Evolutionary conservation across 345 rosid genomes (phyloP).

Genomic region (Eucalyptus brandiana): DNA sequence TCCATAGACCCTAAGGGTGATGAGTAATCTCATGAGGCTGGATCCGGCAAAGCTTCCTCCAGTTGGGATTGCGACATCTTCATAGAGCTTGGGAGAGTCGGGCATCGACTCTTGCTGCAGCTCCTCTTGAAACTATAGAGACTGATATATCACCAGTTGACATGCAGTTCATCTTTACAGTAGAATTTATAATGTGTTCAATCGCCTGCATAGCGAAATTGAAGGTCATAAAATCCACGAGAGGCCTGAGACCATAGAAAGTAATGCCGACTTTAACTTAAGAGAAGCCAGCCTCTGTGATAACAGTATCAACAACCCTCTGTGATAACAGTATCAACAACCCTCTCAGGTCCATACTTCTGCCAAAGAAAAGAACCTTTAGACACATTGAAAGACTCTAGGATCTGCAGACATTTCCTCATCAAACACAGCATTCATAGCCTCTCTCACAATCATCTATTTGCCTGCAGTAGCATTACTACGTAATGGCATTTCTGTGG

Average conservation of each 20-base stretch:
- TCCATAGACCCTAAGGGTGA: too few relatives aligned
- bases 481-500: too few relatives aligned
- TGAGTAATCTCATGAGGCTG: fast-evolving
- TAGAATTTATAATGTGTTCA: conserved; percentile 78
- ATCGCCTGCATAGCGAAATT: conserved; percentile 34
- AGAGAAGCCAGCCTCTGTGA: too few relatives aligned
- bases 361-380: too few relatives aligned
- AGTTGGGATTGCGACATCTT: fast-evolving
- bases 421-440: background rate
- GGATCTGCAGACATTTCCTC: background rate
- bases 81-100: fast-evolving
- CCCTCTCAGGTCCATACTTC: too few relatives aligned
- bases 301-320: too few relatives aligned
- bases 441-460: background rate
- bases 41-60: too few relatives aligned
- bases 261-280: too few relatives aligned
- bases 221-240: too few relatives aligned
- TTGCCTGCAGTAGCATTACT: background rate
- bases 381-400: too few relatives aligned
- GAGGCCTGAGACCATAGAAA: too few relatives aligned
- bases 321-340: too few relatives aligned
- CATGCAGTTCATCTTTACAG: conserved; percentile 78
- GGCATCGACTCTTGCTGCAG: conserved; percentile 49
- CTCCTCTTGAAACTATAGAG: conserved; percentile 83
- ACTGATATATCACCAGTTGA: conserved; percentile 68